A percentile compares a stretch with the other conserved stretches of the same genome.
Conservation (phyloP, 2,329 filamentous ascomycete species). For the Coniella vitis region DNA sequence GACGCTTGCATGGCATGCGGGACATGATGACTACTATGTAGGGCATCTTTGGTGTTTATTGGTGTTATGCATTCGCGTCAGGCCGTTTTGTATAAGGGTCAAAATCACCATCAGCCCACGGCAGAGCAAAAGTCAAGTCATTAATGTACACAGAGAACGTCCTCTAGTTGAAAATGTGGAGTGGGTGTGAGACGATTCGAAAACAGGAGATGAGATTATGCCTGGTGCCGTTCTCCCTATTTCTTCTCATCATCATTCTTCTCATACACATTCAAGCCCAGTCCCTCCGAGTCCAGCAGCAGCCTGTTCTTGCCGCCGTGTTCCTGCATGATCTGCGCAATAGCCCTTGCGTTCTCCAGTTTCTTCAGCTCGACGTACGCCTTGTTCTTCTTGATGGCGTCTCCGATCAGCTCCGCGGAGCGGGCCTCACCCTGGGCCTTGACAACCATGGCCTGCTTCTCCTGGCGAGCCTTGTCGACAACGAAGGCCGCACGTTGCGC, state of each 20-base stretch:
- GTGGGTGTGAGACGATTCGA: not conserved
- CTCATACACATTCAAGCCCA: constrained; percentile 81
- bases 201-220: constrained; percentile 8
- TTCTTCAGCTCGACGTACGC: constrained; percentile 95
- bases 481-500: constrained; percentile 95
- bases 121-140: constrained; percentile 7
- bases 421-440: constrained; percentile 98
- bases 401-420: constrained; percentile 94
- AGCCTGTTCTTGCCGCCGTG: constrained; percentile 84
- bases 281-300: constrained; percentile 82
- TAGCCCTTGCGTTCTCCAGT: constrained; percentile 90
- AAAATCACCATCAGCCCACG: constrained; percentile 6
- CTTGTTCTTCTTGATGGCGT: constrained; percentile 99
- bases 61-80: too few relatives aligned
- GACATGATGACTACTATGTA: too few relatives aligned
- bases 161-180: not conserved
- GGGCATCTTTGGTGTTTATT: too few relatives aligned
- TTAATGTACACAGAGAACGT: constrained; percentile 13
- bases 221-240: constrained; percentile 24
- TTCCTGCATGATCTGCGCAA: constrained; percentile 84
- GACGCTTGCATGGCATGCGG: too few relatives aligned
- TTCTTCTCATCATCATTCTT: constrained; percentile 39
- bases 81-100: too few relatives aligned
- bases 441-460: constrained; percentile 98
- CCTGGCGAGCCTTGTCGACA: constrained; percentile 96